Base-by-base conservation (phyloP, 495 filamentous ascomycete species). In the Hypoxylon intermedium region DNA sequence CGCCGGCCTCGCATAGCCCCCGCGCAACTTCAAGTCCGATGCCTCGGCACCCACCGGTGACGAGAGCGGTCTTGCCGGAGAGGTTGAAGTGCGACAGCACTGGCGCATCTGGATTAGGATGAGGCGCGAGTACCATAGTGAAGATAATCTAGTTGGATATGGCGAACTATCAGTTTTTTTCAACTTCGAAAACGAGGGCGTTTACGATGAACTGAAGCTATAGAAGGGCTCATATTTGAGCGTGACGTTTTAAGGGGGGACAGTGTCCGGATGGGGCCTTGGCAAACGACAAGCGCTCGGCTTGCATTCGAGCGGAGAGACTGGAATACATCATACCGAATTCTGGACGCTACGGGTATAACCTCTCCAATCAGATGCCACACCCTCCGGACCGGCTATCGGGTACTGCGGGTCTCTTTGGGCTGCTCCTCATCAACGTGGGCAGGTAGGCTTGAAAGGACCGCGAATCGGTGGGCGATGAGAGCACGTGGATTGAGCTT, bases 401-500 rank as follows among this genome's bases (percentile, higher is more conserved):
- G 44, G 31, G 9, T 20, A 3, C 34, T 15, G 45, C 41, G 49
- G 37, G 20, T 23, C 20, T 16, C 13, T 13, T 20, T 13, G 28
- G 19, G 21, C 31, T 51, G 38, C 42, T 63, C 53, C 49, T 48
- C 53, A 63, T 31, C n/a, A n/a, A n/a, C n/a, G n/a, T n/a, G n/a
- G n/a, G n/a, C n/a, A n/a, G n/a, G n/a, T n/a, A n/a, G n/a, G n/a
- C n/a, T n/a, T n/a, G n/a, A n/a, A n/a, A n/a, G n/a, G 51, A 84
- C 84, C 51, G 79, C 76, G 63, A 80, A 81, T 5, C 74, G 73
- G 24, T 79, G 73, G 4, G 78, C 84, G 53, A 84, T 82, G 59
- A 85, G 64, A 30, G 66, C 65, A 63, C 79, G 81, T 20, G 79
- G 77, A 47, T 79, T 74, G 30, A 85, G 74, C 63, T 77, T 82